Percentiles rank a stretch among this genome's conserved stretches.
phyloP scores from a whole-genome alignment of 192 early-diverging fungal species.

The Linnemannia hyalina region DNA sequence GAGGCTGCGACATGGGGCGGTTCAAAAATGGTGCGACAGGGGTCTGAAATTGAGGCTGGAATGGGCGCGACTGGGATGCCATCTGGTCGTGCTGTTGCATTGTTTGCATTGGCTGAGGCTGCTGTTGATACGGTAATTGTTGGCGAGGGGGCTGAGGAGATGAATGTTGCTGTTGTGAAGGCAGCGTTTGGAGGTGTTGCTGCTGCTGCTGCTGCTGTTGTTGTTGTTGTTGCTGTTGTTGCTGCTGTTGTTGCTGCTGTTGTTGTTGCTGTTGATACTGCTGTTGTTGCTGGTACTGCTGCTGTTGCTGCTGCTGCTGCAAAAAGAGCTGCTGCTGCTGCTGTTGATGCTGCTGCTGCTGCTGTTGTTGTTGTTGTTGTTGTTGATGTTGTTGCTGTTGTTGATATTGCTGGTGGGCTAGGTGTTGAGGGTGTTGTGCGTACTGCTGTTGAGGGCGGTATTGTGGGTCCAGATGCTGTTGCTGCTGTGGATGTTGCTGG shows the following conservation, averaged over 20 bases:
- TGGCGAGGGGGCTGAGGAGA: slow-evolving; percentile 40
- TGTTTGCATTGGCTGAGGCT: slow-evolving; percentile 26
- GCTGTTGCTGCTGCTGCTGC: slow-evolving; percentile 18
- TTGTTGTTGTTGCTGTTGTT: slow-evolving; percentile 22
- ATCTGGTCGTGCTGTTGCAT: slow-evolving; percentile 26
- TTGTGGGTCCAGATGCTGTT: slow-evolving; percentile 35
- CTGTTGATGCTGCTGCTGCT: slow-evolving; percentile 19
- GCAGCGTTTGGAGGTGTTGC: slow-evolving; percentile 8
- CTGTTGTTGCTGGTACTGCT: slow-evolving; percentile 19
- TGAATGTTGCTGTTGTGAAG: slow-evolving; percentile 21
- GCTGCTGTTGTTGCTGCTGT: slow-evolving; percentile 29
- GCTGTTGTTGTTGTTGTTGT: slow-evolving; percentile 22
- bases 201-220: slow-evolving; percentile 11
- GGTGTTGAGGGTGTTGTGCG: slow-evolving; percentile 28
- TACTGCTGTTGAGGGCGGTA: slow-evolving; percentile 36
- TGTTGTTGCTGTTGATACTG: slow-evolving; percentile 24
- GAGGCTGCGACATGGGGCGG: slow-evolving; percentile 30
- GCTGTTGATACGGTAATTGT: slow-evolving; percentile 26
- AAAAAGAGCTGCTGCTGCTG: slow-evolving; percentile 1
- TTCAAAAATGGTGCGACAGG: slow-evolving; percentile 24
- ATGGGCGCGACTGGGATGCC: slow-evolving; percentile 15
- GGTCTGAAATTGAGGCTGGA: slow-evolving; percentile 15
- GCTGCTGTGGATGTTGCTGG: slow-evolving; percentile 20
- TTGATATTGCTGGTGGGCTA: slow-evolving; percentile 29
- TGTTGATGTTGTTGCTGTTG: slow-evolving; percentile 34